A percentile compares a stretch with the other conserved stretches of the same genome.
These are phyloP conservation scores for Parascedosporium putredinis DNA, from an alignment of 2,329 filamentous ascomycete species.

Conservation along the genomic window DNA sequence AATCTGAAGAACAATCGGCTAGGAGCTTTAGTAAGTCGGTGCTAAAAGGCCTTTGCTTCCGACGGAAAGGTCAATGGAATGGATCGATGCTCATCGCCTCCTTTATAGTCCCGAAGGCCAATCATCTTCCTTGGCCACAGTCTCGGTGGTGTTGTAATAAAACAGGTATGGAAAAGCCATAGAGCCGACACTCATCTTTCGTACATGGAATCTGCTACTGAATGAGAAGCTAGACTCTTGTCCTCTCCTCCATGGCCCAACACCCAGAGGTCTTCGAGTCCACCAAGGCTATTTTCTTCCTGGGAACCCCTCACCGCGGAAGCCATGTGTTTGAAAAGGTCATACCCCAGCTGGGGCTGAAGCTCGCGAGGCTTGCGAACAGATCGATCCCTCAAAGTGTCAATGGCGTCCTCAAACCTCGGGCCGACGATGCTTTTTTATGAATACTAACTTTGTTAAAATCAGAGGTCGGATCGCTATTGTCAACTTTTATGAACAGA, in stretches of 20 bases:
- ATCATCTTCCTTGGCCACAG: constrained; percentile 11
- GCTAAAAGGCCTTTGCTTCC: no score
- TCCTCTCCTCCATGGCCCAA: not conserved
- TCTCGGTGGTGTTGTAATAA: constrained; percentile 11
- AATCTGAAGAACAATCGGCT: not conserved
- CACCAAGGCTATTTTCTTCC: constrained; percentile 9
- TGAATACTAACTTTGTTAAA: constrained; percentile 10
- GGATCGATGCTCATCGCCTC: no score
- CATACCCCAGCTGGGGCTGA: constrained; percentile 6
- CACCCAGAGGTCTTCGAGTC: constrained; percentile 5
- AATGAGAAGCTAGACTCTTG: no score
- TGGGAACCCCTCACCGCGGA: constrained; percentile 8
- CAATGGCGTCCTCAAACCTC: constrained; percentile 9
- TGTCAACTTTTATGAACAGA: constrained; percentile 12
- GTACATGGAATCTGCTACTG: no score
- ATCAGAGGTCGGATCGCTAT: constrained; percentile 9
- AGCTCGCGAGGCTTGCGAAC: constrained; percentile 9
- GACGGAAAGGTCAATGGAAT: not conserved
- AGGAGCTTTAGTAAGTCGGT: not conserved
- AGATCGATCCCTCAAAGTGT: constrained; percentile 9
- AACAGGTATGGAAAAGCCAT: constrained; percentile 8
- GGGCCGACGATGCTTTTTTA: constrained; percentile 9
- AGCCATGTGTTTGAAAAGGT: constrained; percentile 9
- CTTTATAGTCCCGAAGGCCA: no score
- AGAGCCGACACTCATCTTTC: no score